These are phyloP conservation scores for Penicillium egyptiacum DNA, from an alignment of 495 filamentous ascomycete genomes.

Conservation along the genomic window DNA sequence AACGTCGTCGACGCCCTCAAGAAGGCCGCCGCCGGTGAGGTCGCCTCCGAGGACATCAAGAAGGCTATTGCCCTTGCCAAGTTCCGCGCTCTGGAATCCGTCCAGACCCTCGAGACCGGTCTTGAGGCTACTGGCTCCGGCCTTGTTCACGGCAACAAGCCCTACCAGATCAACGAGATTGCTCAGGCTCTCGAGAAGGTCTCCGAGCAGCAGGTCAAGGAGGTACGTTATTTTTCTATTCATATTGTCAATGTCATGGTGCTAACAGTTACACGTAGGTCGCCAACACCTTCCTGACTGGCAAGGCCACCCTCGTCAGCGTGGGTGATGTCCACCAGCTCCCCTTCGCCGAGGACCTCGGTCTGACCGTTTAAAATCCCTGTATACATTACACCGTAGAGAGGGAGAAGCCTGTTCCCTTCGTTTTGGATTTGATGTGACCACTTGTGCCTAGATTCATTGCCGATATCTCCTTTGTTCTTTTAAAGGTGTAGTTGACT, in stretches of 20 bases:
- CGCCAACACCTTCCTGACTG: slow-evolving; percentile 78
- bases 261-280: slow-evolving; percentile 53
- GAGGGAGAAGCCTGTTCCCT: slow-evolving; percentile 37
- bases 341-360: slow-evolving; percentile 91
- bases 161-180: slow-evolving; percentile 81
- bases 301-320: slow-evolving; percentile 82
- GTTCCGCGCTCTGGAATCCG: slow-evolving; percentile 85
- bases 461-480: slow-evolving; percentile 43
- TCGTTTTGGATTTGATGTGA: slow-evolving; percentile 37
- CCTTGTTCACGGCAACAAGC: slow-evolving; percentile 74
- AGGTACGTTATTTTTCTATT: slow-evolving; percentile 58
- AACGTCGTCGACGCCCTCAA: slow-evolving; percentile 74
- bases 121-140: slow-evolving; percentile 72
- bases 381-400: slow-evolving; percentile 51
- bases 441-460: slow-evolving; percentile 43
- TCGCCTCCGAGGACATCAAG: slow-evolving; percentile 79
- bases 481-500: slow-evolving; percentile 47
- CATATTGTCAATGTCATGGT: slow-evolving; percentile 10
- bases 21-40: slow-evolving; percentile 68
- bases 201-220: slow-evolving; percentile 78
- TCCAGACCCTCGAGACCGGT: slow-evolving; percentile 67
- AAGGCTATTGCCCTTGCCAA: slow-evolving; percentile 93
- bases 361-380: slow-evolving; percentile 77
- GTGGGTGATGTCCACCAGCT: slow-evolving; percentile 80
- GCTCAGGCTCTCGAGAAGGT: slow-evolving; percentile 78